Conservation (phyloP, 148 eudicot species). For the Spergularia bocconei region DNA sequence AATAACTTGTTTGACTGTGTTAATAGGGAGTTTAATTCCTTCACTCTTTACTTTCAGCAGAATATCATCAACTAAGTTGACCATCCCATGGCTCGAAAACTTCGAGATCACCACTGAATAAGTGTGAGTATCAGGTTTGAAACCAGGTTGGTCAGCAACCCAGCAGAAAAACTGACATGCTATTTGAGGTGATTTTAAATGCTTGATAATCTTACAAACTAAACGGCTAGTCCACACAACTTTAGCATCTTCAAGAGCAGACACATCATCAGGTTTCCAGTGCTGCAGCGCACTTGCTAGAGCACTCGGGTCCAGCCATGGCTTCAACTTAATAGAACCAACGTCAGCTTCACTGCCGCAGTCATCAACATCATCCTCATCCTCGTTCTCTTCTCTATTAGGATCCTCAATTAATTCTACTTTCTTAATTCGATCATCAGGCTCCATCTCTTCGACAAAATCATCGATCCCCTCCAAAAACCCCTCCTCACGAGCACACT, state of each 20-base stretch:
- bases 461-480: constrained; percentile 51
- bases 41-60: constrained; percentile 48
- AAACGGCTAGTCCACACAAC: constrained; percentile 83
- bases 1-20: constrained; percentile 55
- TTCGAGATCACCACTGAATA: constrained; percentile 59
- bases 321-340: constrained; percentile 54
- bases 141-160: constrained; percentile 75
- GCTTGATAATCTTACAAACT: constrained; percentile 79
- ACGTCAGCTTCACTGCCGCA: constrained; percentile 23
- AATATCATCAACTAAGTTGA: constrained; percentile 55
- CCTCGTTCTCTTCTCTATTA: constrained; percentile 35
- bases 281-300: constrained; percentile 67
- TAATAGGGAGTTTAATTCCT: constrained; percentile 51
- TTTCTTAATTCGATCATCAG: constrained; percentile 64
- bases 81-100: constrained; percentile 51
- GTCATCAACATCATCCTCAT: constrained; percentile 33
- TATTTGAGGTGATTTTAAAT: constrained; percentile 64
- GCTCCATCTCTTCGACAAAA: constrained; percentile 52
- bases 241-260: constrained; percentile 65
- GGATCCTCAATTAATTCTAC: constrained; percentile 30
- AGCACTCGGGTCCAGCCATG: constrained; percentile 89
- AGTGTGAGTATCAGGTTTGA: constrained; percentile 75
- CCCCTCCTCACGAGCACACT: constrained; percentile 56
- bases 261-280: constrained; percentile 71
- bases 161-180: constrained; percentile 80